Evolutionary conservation across 2,329 filamentous ascomycete genomes (phyloP), one percentile per base, ranked within the genome.

Genomic region (Whalleya microplaca): DNA sequence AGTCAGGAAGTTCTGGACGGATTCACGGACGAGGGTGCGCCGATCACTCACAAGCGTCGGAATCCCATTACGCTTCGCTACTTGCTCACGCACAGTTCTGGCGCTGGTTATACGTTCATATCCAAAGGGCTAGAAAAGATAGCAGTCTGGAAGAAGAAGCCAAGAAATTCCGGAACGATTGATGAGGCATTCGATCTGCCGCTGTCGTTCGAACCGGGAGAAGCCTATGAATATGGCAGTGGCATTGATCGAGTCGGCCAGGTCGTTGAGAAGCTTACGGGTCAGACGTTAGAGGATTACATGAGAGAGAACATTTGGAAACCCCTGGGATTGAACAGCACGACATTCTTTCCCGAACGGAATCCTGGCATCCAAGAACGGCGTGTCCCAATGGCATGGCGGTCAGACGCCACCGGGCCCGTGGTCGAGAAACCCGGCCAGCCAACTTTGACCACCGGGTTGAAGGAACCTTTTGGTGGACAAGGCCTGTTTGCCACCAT

Each of bases 1-100:
- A 54, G 62, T 2, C 74, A 78, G 45, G 68, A 74, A 10, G 71
- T 84, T 44, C 59, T 84, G 2, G 72, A 67, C 3, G 78, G 76
- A 2, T 78, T 80, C 58, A 64, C 70, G 20, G 69, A 72, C 0
- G 72, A 71, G 29, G 72, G 73, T 41, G 65, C 68, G 6, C 69
- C 75, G 3, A 51, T 71, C 8, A 61, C 70, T 4, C 65, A 66
- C 9, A 55, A 65, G 8, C 68, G 71, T 14, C 48, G 44, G 12
- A 62, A 64, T 0, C 69, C 72, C 14, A 75, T 83, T 49, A 81
- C 78, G 3, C 67, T 82, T 4, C 69, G 73, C n/a, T 74, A 77
- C 41, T 71, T 83, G 2, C 71, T 84, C 3, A 77, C 76, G 1
- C 80, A 83, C 61, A 76, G 74, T 23, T 72, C 75, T 0, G 81